Base-by-base conservation (phyloP, 345 rosid species). In the Geranium rotundifolium region DNA sequence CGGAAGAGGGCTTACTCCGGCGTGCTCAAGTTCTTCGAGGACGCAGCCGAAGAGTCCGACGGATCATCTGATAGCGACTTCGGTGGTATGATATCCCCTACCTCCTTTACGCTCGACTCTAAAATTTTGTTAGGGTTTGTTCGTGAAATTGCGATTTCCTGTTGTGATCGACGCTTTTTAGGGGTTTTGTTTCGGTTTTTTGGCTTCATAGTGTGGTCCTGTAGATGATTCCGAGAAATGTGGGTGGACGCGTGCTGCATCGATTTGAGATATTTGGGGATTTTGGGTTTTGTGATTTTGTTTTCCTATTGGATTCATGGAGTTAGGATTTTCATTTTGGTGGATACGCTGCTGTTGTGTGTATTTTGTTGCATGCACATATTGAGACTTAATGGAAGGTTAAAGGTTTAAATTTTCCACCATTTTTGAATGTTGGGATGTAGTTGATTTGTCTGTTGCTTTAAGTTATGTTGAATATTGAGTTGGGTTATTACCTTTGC, bases 21-120 rank as follows among this genome's bases (percentile, higher is more conserved):
- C 4, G 84, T 85, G 31, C 81, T 87, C 59, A 84, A 80, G 76
- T 87, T 87, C 76, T 76, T 87, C 65, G 87, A 87, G 49, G 95
- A 85, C 54, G 58, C 79, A 9, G 82, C 88, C 10, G 87, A 62
- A 27, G 76, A 72, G 46, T 78, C 71, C 50, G 79, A 73, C 66
- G 76, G 65, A 19, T 81, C 52, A 46, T 46, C 52, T 46, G 52
- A 46, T 46, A 46, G 52, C 52, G 52, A 46, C 52, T 46, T 46
- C 52, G 15, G 16, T 46, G 52, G 52, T 46, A 46, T 46, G 52
- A 10, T 2, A 46, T 12, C 15, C 0, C 52, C 14, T 46, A 7
- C 1, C 16, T 7, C 12, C 3, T 46, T 46, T 46, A 3, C 12
- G 52, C 15, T 46, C 52, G 7, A 4, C 7, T 34, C 41, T 34